These are phyloP conservation scores for Coemansia sp. DNA, from an alignment of 192 early-diverging fungal genomes.

Conservation along the genomic window DNA sequence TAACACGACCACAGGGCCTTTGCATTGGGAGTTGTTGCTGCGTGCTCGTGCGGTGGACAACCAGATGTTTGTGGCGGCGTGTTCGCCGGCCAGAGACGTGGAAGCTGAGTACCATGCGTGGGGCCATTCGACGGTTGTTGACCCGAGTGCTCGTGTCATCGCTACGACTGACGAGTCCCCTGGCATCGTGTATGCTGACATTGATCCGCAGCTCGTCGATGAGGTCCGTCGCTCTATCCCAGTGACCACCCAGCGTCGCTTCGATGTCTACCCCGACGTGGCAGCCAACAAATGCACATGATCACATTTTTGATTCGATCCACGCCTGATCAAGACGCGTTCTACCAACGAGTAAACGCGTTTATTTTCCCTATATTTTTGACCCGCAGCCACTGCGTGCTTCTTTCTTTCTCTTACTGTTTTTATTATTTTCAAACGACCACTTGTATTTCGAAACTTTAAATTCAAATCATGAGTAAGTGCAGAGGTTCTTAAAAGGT, in stretches of 20 bases:
- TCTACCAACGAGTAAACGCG: background rate
- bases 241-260: conserved; percentile 74
- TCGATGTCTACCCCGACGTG: conserved; percentile 88
- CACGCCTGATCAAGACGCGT: conserved; percentile 1
- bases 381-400: background rate
- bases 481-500: background rate
- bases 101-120: conserved; percentile 80
- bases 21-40: conserved; percentile 92
- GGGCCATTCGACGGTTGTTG: conserved; percentile 90
- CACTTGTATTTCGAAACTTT: background rate
- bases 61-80: conserved; percentile 89
- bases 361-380: background rate
- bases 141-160: conserved; percentile 73
- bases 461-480: conserved; percentile 20
- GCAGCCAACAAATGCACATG: background rate
- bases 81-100: conserved; percentile 88
- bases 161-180: conserved; percentile 74
- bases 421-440: background rate
- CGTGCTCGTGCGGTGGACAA: conserved; percentile 89
- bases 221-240: conserved; percentile 73
- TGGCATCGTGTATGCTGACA: conserved; percentile 75
- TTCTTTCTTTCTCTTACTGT: background rate
- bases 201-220: conserved; percentile 60
- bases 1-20: conserved; percentile 91
- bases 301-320: background rate